Conservation (phyloP, 202 grass and related monocot genomes). For the Carex sylvatica region DNA sequence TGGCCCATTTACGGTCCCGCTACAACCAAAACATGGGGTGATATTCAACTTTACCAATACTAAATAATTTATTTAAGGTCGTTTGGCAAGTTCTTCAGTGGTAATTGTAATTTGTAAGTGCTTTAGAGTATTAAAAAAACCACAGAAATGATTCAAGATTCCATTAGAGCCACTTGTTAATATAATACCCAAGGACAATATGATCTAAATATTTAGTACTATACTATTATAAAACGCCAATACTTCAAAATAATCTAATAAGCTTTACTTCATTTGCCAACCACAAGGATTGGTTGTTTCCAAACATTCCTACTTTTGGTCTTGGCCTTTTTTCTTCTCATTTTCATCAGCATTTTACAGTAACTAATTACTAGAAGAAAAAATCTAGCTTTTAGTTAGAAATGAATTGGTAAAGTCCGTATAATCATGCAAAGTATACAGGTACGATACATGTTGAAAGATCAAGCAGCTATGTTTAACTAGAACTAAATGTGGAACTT, state of each 20-base stretch:
- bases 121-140: background rate
- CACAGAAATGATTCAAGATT: background rate
- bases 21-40: background rate
- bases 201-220: background rate
- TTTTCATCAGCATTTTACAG: background rate
- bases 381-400: background rate
- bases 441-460: background rate
- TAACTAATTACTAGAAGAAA: background rate
- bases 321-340: background rate
- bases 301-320: background rate
- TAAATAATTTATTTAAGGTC: background rate
- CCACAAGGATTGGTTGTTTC: background rate
- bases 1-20: background rate
- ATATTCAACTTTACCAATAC: background rate
- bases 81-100: background rate
- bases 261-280: background rate
- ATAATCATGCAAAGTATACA: background rate
- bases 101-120: background rate
- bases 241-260: too few relatives aligned
- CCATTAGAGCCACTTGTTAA: background rate
- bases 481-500: background rate
- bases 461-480: background rate
- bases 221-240: background rate
- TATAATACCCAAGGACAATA: background rate
- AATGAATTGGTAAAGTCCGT: background rate